These are phyloP conservation scores for Pleurotus tuber-regium DNA, from an alignment of 768 basidiomycete genomes.

Conservation along the genomic window DNA sequence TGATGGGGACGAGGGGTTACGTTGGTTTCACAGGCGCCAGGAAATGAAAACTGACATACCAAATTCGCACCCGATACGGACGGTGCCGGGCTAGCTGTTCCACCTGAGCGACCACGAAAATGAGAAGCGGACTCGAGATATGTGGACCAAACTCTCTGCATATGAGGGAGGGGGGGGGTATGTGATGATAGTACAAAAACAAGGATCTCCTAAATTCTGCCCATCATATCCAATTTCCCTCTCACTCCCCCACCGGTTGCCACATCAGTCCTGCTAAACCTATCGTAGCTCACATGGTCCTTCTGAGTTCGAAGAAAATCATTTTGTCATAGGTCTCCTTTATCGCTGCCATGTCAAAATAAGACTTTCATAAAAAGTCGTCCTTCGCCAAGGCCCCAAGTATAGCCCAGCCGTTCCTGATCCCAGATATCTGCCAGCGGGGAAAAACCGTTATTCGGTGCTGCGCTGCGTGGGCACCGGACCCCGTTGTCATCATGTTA, in stretches of 20 bases:
- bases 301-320: no score
- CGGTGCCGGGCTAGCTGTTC: constrained; percentile 13
- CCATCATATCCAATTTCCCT: constrained; percentile 5
- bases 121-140: constrained; percentile 28
- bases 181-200: not conserved
- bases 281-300: not conserved
- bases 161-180: constrained; percentile 12
- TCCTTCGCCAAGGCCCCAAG: no score
- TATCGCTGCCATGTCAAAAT: no score
- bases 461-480: no score
- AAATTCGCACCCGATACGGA: constrained; percentile 6
- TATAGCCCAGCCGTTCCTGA: no score
- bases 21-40: not conserved
- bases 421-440: no score
- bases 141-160: constrained; percentile 43
- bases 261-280: constrained; percentile 10
- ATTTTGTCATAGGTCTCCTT: no score
- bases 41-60: not conserved
- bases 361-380: no score
- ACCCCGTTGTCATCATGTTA: no score
- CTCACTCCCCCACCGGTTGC: not conserved
- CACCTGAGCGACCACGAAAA: constrained; percentile 14
- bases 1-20: not conserved
- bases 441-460: no score
- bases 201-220: not conserved